Base-by-base conservation (phyloP, 2,329 filamentous ascomycete genomes). In the Pseudopithomyces chartarum region DNA sequence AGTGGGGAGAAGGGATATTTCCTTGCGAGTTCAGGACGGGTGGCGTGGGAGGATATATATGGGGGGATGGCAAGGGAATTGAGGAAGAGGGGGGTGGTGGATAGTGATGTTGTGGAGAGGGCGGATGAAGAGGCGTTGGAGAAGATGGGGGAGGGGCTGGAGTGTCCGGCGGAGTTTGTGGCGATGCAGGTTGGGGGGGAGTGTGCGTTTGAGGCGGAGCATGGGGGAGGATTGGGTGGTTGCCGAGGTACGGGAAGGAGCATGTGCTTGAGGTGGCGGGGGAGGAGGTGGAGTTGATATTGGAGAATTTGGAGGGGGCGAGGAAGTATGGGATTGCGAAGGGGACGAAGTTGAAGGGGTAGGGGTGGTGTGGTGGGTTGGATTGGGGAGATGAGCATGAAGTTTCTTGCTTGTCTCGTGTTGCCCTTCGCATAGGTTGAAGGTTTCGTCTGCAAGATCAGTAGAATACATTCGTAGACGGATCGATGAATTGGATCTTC, bases 41-140 rank as follows among this genome's bases (percentile, higher is more conserved):
- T 85, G 4, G 74, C 74, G 0, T 86, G 82, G 83, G 71, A 79
- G 15, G 80, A 83, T 50, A 52, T 86, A 0, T 85, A 85, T 64
- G 60, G 54, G 4, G 76, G 78, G 2, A 77, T 85, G 56, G 82
- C 78, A 0, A 65, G 64, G 15, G 66, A 76, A 1, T 65, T 85
- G 10, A 69, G 66, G 1, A 76, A 79, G 57, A 73, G 77, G 1
- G 66, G 70, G 1, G 59, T 79, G 6, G 65, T 85, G 6, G 68
- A 71, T 5, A 75, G 78, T 38, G 69, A 69, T 0, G 58, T 57
- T 0, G 74, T 85, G 0, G 55, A 61, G 1, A 33, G 60, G 6
- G 80, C 78, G 0, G 72, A 79, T 45, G 69, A 75, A 3, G 56
- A 64, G 2, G 71, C 64, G 1, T 52, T 82, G 7, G 68, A 71